Percentiles rank a stretch among this genome's conserved stretches.
Evolutionary conservation across 208 protist species (phyloP).

Genomic region (Polymyxa betae): DNA sequence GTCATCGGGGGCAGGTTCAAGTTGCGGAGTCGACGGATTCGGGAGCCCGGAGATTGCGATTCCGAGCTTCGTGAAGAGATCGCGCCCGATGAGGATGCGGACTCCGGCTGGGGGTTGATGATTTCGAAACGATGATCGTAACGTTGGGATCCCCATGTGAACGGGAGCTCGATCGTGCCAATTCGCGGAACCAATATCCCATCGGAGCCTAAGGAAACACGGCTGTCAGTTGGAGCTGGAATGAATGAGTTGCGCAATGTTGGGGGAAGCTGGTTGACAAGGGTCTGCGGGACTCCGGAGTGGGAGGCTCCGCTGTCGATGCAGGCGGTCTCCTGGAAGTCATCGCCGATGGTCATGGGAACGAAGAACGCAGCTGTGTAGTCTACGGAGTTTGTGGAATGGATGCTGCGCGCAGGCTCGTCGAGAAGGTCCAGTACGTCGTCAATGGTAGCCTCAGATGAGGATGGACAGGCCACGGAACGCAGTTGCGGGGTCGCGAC

Average conservation of each 20-base stretch:
- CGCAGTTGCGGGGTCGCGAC: too few relatives aligned
- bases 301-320: conserved; percentile 24
- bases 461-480: too few relatives aligned
- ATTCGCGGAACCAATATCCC: background rate
- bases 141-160: background rate
- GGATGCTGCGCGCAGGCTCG: background rate
- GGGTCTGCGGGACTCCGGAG: background rate
- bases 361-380: conserved; percentile 21
- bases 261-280: background rate
- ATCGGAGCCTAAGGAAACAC: background rate
- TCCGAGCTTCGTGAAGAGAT: background rate
- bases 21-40: background rate
- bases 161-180: background rate
- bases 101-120: background rate
- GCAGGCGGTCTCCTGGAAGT: conserved; percentile 30
- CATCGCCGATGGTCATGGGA: background rate
- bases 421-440: too few relatives aligned
- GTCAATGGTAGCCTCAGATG: too few relatives aligned
- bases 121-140: conserved; percentile 14
- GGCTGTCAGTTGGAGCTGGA: background rate
- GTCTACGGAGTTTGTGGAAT: background rate
- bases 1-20: background rate
- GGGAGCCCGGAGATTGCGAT: background rate
- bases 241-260: background rate
- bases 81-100: conserved; percentile 12